A percentile compares a stretch with the other conserved stretches of the same genome.
Evolutionary conservation across 2,329 filamentous ascomycete genomes (phyloP).

Genomic region (Atkinsonella texensis): DNA sequence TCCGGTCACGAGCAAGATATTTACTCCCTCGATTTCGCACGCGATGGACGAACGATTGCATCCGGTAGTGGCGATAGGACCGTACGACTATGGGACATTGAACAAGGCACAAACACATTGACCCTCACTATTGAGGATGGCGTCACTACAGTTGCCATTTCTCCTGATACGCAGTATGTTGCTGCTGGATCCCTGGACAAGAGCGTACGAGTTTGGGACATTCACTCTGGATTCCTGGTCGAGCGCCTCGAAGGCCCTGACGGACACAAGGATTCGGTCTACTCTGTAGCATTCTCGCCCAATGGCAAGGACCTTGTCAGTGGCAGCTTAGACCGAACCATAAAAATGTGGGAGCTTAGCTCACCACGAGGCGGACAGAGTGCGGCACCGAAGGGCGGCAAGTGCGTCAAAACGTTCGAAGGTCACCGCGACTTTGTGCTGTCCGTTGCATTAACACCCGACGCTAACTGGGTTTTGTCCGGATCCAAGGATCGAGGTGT

Average conservation of each 20-base stretch:
- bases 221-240: conserved; percentile 70
- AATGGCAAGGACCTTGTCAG: conserved; percentile 88
- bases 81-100: conserved; percentile 92
- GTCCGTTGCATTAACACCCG: conserved; percentile 86
- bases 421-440: conserved; percentile 97
- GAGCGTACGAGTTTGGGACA: conserved; percentile 96
- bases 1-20: conserved; percentile 98
- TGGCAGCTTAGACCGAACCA: conserved; percentile 92
- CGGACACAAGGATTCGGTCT: conserved; percentile 94
- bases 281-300: conserved; percentile 91
- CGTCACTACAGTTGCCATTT: conserved; percentile 94
- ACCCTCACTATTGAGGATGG: conserved; percentile 91
- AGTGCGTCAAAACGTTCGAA: conserved; percentile 94
- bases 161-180: conserved; percentile 85
- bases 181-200: conserved; percentile 93
- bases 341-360: conserved; percentile 97
- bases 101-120: conserved; percentile 68
- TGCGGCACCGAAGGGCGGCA: conserved; percentile 66
- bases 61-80: conserved; percentile 92
- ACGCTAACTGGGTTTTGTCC: conserved; percentile 90
- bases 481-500: conserved; percentile 96
- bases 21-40: conserved; percentile 89
- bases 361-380: conserved; percentile 56
- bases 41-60: conserved; percentile 86
- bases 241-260: conserved; percentile 87